A percentile compares a stretch with the other conserved stretches of the same genome.
Evolutionary conservation across 2,329 filamentous ascomycete genomes (phyloP).

Genomic region (Aspergillus viridinutans): DNA sequence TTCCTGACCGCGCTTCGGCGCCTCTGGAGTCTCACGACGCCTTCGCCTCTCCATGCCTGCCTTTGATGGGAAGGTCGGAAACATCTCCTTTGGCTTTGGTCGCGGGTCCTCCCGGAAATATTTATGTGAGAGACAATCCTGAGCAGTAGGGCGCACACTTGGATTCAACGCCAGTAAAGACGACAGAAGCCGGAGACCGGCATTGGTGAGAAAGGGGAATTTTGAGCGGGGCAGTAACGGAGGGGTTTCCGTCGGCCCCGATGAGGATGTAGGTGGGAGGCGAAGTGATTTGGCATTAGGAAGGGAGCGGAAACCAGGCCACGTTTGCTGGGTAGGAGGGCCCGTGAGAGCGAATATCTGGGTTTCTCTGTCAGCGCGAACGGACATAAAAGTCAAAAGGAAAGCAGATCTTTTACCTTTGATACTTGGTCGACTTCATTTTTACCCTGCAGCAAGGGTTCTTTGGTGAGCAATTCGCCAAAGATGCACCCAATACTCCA

Average conservation of each 20-base stretch:
- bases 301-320: constrained; percentile 81
- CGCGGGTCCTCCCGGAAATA: constrained; percentile 89
- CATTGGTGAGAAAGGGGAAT: constrained; percentile 76
- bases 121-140: constrained; percentile 69
- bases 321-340: constrained; percentile 73
- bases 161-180: constrained; percentile 73
- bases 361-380: constrained; percentile 7
- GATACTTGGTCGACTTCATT: constrained; percentile 90
- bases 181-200: constrained; percentile 67
- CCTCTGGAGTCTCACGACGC: constrained; percentile 70
- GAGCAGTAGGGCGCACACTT: constrained; percentile 62
- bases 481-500: constrained; percentile 98
- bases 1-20: constrained; percentile 72
- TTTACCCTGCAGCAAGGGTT: constrained; percentile 78
- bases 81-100: constrained; percentile 86
- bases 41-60: constrained; percentile 83
- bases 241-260: constrained; percentile 25
- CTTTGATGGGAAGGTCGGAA: constrained; percentile 94
- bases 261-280: constrained; percentile 51
- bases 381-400: background rate
- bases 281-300: constrained; percentile 80
- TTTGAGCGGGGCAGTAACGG: constrained; percentile 62
- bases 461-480: constrained; percentile 78
- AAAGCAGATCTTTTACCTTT: constrained; percentile 43
- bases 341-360: constrained; percentile 85